These are phyloP conservation scores for Parasarocladium wereldwijsianum DNA, from an alignment of 2,329 filamentous ascomycete genomes.

Conservation along the genomic window DNA sequence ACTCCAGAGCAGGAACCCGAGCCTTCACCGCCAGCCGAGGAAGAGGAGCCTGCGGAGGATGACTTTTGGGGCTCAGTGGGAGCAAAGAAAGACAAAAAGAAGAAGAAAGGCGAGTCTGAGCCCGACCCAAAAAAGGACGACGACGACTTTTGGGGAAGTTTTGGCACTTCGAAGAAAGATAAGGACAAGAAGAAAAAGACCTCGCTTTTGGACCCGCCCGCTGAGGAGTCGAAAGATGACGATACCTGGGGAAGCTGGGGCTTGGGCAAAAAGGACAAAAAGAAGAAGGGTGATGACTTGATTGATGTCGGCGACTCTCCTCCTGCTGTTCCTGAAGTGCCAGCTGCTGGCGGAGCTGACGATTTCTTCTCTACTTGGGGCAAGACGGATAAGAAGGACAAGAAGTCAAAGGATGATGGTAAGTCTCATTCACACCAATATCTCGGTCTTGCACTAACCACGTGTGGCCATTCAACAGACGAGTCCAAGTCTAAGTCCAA, in stretches of 20 bases:
- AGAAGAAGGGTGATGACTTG: conserved; percentile 21
- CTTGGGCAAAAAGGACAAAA: conserved; percentile 22
- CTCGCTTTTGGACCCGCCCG: conserved; percentile 6
- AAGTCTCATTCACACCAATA: not conserved
- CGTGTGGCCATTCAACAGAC: conserved; percentile 19
- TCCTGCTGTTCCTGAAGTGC: conserved; percentile 14
- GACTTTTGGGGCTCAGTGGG: conserved; percentile 10
- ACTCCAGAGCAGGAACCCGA: conserved; percentile 6
- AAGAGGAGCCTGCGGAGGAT: conserved; percentile 8
- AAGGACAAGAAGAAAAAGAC: conserved; percentile 13
- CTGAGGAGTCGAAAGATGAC: conserved; percentile 7
- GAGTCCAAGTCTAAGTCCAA: conserved; percentile 24
- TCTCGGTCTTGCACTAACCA: conserved; percentile 7
- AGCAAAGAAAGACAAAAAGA: conserved; percentile 17
- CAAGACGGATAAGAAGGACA: conserved; percentile 33
- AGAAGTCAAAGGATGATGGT: conserved; percentile 7
- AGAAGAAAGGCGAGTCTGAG: conserved; percentile 11
- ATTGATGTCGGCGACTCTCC: conserved; percentile 20
- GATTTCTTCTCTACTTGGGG: conserved; percentile 43
- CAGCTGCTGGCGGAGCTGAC: conserved; percentile 23
- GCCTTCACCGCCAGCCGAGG: conserved; percentile 10
- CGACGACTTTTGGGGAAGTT: conserved; percentile 12
- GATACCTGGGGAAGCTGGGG: conserved; percentile 6
- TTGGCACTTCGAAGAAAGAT: conserved; percentile 15
- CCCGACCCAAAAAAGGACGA: conserved; percentile 7